Conservation (phyloP, 2,329 filamentous ascomycete species). For the Cytospora piceae region DNA sequence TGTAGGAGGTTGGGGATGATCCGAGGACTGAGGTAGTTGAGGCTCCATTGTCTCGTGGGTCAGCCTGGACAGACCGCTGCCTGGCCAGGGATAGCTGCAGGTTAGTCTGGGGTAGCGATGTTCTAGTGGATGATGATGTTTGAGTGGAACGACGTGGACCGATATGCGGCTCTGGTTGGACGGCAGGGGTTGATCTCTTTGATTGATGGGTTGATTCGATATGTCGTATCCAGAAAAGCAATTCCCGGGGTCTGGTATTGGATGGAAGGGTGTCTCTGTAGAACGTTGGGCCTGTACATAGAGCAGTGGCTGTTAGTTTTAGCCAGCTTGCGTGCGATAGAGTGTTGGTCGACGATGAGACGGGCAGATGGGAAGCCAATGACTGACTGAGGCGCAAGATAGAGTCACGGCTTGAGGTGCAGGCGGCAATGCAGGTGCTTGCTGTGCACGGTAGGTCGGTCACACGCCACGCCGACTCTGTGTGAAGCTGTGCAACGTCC, state of each 20-base stretch:
- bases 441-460: slow-evolving; percentile 10
- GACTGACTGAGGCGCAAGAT: not conserved
- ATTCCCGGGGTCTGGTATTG: not conserved
- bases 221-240: slow-evolving; percentile 6
- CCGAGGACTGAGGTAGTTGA: slow-evolving; percentile 18
- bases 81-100: slow-evolving; percentile 25
- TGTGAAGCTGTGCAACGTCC: not conserved
- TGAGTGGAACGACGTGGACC: slow-evolving; percentile 24
- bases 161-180: slow-evolving; percentile 23
- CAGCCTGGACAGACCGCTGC: slow-evolving; percentile 27
- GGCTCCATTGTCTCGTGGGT: slow-evolving; percentile 27
- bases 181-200: slow-evolving; percentile 16
- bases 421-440: not conserved
- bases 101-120: slow-evolving; percentile 11
- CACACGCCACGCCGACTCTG: slow-evolving; percentile 24
- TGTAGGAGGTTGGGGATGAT: slow-evolving; percentile 19
- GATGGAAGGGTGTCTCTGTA: not conserved
- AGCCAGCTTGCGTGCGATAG: not conserved
- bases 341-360: not conserved
- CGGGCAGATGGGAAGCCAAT: not conserved
- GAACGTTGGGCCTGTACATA: not conserved
- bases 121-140: slow-evolving; percentile 16
- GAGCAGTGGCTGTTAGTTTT: not conserved
- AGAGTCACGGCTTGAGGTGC: not conserved
- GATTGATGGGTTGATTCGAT: slow-evolving; percentile 4